Conservation (phyloP, 163 green algal genomes). For the Scenedesmus sp. region DNA sequence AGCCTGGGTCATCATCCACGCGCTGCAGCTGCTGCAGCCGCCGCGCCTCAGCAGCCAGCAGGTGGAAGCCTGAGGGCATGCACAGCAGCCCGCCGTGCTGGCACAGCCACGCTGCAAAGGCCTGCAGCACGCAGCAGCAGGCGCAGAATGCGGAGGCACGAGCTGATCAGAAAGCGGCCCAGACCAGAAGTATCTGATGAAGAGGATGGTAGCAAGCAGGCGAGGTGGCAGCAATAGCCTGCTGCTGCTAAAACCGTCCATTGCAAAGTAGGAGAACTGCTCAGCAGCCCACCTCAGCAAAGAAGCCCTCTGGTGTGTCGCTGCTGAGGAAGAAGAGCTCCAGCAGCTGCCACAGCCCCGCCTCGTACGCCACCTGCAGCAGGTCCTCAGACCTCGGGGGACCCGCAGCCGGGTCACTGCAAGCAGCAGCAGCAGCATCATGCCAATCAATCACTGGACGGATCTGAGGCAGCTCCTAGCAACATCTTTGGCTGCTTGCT, state of each 20-base stretch:
- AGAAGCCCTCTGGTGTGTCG: slow-evolving; percentile 55
- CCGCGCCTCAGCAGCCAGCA: slow-evolving; percentile 26
- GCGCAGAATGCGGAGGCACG: not conserved
- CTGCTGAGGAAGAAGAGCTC: slow-evolving; percentile 60
- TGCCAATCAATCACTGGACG: not conserved
- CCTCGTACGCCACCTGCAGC: slow-evolving; percentile 48
- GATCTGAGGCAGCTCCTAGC: no score
- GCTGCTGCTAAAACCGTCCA: not conserved
- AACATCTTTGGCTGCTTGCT: not conserved
- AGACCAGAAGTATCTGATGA: not conserved
- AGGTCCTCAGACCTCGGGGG: not conserved
- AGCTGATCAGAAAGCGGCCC: not conserved
- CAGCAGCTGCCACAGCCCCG: slow-evolving; percentile 59
- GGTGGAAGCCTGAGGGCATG: slow-evolving; percentile 1
- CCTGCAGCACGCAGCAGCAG: slow-evolving; percentile 22
- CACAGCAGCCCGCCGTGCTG: slow-evolving; percentile 44
- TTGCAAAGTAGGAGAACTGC: no score
- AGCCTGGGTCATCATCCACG: slow-evolving; percentile 34
- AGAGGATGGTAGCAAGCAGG: not conserved
- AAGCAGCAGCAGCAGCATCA: not conserved
- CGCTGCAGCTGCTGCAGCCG: not conserved
- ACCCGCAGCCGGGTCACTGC: slow-evolving; percentile 16
- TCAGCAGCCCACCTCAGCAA: slow-evolving; percentile 53
- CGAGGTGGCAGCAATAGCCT: not conserved
- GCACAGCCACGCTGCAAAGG: slow-evolving; percentile 55